phyloP scores from a whole-genome alignment of 2,329 filamentous ascomycete species.

The Aspergillus ochraceus region DNA sequence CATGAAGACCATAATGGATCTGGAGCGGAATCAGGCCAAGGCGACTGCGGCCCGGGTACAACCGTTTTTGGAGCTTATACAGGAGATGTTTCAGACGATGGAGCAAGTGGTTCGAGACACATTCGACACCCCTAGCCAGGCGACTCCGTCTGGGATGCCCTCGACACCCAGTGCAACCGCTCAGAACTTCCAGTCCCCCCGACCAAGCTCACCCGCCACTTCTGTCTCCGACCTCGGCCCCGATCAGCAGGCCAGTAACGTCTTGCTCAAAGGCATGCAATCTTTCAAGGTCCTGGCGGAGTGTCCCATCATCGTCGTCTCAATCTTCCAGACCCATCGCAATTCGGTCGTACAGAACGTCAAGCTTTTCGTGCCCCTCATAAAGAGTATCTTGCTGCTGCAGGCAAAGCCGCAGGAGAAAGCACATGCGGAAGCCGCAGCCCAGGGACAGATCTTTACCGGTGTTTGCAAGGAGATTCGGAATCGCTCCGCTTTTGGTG shows the following conservation, averaged over 20 bases:
- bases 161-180: slow-evolving; percentile 53
- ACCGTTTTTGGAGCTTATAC: slow-evolving; percentile 84
- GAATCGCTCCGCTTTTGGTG: slow-evolving; percentile 90
- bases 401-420: slow-evolving; percentile 92
- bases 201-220: slow-evolving; percentile 84
- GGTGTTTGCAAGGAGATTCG: slow-evolving; percentile 92
- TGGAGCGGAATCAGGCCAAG: slow-evolving; percentile 89
- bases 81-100: slow-evolving; percentile 95
- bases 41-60: slow-evolving; percentile 80
- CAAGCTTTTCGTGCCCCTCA: slow-evolving; percentile 86
- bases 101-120: slow-evolving; percentile 93
- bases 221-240: slow-evolving; percentile 76
- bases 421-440: slow-evolving; percentile 81
- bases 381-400: slow-evolving; percentile 83
- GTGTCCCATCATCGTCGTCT: slow-evolving; percentile 98
- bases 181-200: slow-evolving; percentile 79
- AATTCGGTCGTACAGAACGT: slow-evolving; percentile 79
- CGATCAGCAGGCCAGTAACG: slow-evolving; percentile 79
- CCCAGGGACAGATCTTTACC: slow-evolving; percentile 79
- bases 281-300: slow-evolving; percentile 98
- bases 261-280: slow-evolving; percentile 89
- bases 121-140: slow-evolving; percentile 72
- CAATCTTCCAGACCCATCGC: slow-evolving; percentile 92
- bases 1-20: slow-evolving; percentile 96
- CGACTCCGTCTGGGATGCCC: slow-evolving; percentile 52